A percentile compares a stretch with the other conserved stretches of the same genome.
Evolutionary conservation across 1,284 basidiomycete species (phyloP).

Genomic region (Cryptococcus neoformans): DNA sequence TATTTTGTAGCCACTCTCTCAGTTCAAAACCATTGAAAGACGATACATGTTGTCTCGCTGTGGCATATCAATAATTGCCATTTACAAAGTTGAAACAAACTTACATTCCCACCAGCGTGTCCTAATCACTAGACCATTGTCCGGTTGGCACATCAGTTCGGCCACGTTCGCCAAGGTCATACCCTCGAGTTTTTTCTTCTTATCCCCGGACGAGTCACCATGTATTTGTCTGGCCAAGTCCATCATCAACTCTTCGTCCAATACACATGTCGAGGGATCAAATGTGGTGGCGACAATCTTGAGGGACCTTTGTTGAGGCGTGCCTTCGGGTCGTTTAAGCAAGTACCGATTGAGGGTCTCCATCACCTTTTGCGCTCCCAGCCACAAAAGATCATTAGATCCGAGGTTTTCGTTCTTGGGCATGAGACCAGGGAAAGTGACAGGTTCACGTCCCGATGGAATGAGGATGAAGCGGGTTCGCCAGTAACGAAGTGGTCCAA

Average conservation of each 20-base stretch:
- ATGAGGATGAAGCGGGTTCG: slow-evolving; percentile 93
- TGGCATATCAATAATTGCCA: not conserved
- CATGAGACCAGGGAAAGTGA: slow-evolving; percentile 42
- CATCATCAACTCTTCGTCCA: slow-evolving; percentile 70
- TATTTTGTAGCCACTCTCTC: slow-evolving; percentile 78
- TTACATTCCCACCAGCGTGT: slow-evolving; percentile 46
- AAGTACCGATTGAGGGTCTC: slow-evolving; percentile 70
- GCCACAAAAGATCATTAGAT: slow-evolving; percentile 80
- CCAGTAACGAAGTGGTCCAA: slow-evolving; percentile 79
- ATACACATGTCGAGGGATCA: slow-evolving; percentile 69
- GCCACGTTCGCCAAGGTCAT: slow-evolving; percentile 39
- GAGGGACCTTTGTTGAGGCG: slow-evolving; percentile 58
- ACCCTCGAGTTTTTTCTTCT: slow-evolving; percentile 33
- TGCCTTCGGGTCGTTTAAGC: slow-evolving; percentile 4
- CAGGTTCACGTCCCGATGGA: slow-evolving; percentile 68
- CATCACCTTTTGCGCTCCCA: slow-evolving; percentile 87
- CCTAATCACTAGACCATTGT: slow-evolving; percentile 43
- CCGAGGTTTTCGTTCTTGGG: slow-evolving; percentile 68
- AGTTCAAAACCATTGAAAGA: slow-evolving; percentile 84
- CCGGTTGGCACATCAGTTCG: slow-evolving; percentile 44
- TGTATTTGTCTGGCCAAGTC: slow-evolving; percentile 67
- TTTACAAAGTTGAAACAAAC: slow-evolving; percentile 4
- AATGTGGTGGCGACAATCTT: slow-evolving; percentile 76
- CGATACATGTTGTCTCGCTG: slow-evolving; percentile 50
- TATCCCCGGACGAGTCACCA: slow-evolving; percentile 33